Evolutionary conservation across 805 yeast species (phyloP).

Genomic region (Suhomyces xylopsoci): DNA sequence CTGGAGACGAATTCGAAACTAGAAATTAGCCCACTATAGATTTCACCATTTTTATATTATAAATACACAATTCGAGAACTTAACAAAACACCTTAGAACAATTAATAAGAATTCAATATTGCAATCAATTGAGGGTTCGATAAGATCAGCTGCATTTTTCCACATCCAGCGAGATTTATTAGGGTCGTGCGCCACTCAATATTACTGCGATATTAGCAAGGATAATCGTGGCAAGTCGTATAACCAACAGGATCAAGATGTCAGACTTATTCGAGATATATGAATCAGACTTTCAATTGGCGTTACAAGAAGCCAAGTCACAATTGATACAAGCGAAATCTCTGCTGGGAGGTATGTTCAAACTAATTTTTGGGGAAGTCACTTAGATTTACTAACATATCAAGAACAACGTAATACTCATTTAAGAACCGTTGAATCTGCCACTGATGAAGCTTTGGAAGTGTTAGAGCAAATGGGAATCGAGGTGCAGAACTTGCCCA

Average conservation of each 20-base stretch:
- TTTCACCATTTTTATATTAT: neutral
- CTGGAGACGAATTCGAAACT: conserved; percentile 55
- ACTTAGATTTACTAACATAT: conserved; percentile 17
- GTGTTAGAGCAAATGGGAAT: conserved; percentile 82
- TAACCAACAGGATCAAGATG: conserved; percentile 18
- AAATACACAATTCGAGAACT: neutral
- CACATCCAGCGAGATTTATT: neutral
- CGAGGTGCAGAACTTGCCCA: conserved; percentile 83
- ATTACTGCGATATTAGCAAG: neutral
- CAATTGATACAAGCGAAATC: conserved; percentile 56
- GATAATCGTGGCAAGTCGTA: conserved; percentile 1
- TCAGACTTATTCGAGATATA: conserved; percentile 60
- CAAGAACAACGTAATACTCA: conserved; percentile 52
- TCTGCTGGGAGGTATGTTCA: conserved; percentile 40
- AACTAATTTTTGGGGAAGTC: neutral
- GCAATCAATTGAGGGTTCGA: neutral
- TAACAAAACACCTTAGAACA: neutral
- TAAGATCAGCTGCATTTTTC: neutral
- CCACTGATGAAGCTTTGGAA: conserved; percentile 79
- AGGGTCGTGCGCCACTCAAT: neutral
- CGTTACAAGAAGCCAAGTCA: conserved; percentile 66
- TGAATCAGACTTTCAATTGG: conserved; percentile 69
- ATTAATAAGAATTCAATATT: too few relatives aligned
- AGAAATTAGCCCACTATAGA: neutral
- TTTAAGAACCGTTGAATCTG: conserved; percentile 58